These are phyloP conservation scores for Penstemon barbatus DNA, from an alignment of 257 asterid genomes.

Conservation along the genomic window DNA sequence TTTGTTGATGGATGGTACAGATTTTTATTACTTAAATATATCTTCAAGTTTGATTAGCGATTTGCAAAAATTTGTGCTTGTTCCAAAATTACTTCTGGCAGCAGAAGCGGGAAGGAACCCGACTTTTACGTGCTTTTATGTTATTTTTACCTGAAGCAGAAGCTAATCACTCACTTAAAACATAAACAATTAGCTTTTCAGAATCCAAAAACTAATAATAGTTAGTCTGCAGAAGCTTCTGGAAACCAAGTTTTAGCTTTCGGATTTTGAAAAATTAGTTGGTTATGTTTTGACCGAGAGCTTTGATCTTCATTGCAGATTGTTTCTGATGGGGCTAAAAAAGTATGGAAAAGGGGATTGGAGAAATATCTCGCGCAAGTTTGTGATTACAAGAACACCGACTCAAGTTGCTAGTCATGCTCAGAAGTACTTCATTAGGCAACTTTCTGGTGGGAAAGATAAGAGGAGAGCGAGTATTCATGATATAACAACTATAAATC, in stretches of 20 bases:
- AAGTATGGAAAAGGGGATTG: constrained; percentile 98
- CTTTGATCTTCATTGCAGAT: constrained; percentile 37
- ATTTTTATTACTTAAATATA: not conserved
- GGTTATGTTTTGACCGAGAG: no score
- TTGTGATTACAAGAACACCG: constrained; percentile 85
- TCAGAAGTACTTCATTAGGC: constrained; percentile 90
- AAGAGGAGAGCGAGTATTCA: constrained; percentile 95
- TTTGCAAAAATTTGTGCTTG: not conserved
- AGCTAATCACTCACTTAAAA: no score
- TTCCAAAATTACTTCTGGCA: no score
- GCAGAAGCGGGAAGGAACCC: no score
- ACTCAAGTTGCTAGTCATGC: constrained; percentile 99
- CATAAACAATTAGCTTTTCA: no score
- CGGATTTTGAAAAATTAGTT: no score
- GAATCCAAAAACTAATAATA: no score
- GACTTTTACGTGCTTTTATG: no score
- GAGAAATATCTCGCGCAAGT: constrained; percentile 90
- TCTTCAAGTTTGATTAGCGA: not conserved
- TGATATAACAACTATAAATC: constrained; percentile 80
- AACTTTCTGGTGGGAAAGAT: constrained; percentile 84
- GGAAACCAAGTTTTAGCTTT: no score
- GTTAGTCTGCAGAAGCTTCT: no score
- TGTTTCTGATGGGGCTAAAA: constrained; percentile 89
- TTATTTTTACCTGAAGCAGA: no score
- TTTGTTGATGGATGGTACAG: not conserved